These are phyloP conservation scores for Rhizophora apiculata DNA, from an alignment of 345 rosid species.

Conservation along the genomic window DNA sequence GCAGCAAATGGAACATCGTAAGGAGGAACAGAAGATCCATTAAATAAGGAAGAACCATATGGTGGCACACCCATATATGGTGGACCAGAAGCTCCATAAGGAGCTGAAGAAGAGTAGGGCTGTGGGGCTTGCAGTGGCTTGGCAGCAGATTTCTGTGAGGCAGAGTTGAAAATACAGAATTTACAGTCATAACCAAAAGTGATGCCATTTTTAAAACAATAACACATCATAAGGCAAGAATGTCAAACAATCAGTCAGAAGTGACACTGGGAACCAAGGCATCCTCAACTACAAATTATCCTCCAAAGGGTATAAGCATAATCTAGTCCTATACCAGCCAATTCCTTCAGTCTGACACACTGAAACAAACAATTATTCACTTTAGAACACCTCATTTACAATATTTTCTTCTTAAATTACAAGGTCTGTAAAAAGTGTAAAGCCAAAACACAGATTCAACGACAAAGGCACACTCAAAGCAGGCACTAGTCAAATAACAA, in stretches of 20 bases:
- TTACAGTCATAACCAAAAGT: too few relatives aligned
- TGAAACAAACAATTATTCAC: neutral
- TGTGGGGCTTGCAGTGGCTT: conserved; percentile 71
- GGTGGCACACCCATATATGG: conserved; percentile 88
- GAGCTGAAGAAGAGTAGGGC: conserved; percentile 61
- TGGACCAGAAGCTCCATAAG: conserved; percentile 72
- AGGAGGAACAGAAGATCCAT: conserved; percentile 76
- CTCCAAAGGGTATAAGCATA: neutral
- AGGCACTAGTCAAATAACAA: neutral
- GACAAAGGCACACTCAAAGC: too few relatives aligned
- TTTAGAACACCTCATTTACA: neutral
- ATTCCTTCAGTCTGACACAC: neutral
- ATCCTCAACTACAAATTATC: too few relatives aligned
- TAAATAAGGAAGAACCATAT: conserved; percentile 78
- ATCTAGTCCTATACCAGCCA: neutral
- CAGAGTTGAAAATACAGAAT: neutral
- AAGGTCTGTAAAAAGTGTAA: neutral
- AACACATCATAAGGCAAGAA: too few relatives aligned
- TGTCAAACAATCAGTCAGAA: too few relatives aligned
- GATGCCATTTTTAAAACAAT: too few relatives aligned
- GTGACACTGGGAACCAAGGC: too few relatives aligned
- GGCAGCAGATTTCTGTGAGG: conserved; percentile 66
- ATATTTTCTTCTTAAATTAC: neutral
- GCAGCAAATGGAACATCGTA: conserved; percentile 87
- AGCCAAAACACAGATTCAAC: too few relatives aligned